Evolutionary conservation across 257 asterid genomes (phyloP).

Genomic region (Jacaranda copaia): DNA sequence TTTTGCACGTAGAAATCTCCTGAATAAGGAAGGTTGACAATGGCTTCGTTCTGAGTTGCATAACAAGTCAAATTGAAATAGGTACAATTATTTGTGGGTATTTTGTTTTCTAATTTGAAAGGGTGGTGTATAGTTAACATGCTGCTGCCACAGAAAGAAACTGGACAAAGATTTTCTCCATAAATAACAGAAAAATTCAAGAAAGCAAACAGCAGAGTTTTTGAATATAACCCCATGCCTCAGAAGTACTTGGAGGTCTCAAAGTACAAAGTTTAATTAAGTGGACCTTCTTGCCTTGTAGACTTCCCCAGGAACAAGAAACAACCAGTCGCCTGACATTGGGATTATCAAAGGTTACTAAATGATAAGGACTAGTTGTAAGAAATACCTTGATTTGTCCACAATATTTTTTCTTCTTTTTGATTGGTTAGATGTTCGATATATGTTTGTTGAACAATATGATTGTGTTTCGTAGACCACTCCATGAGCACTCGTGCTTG

Average conservation of each 20-base stretch:
- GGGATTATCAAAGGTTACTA: not conserved
- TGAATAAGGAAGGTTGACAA: conserved; percentile 17
- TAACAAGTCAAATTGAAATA: conserved; percentile 37
- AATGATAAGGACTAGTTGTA: not conserved
- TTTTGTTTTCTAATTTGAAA: conserved; percentile 28
- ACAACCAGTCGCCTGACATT: not conserved
- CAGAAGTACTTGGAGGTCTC: not conserved
- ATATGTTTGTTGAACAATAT: too few relatives aligned
- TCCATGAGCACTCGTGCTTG: too few relatives aligned
- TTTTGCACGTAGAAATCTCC: conserved; percentile 35
- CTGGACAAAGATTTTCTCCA: conserved; percentile 15
- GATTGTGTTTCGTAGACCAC: too few relatives aligned
- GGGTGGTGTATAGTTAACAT: conserved; percentile 28
- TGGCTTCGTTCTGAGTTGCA: not conserved
- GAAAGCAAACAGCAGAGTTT: conserved; percentile 23
- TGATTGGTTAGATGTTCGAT: not conserved
- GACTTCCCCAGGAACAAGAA: conserved; percentile 26
- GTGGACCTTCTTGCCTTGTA: not conserved
- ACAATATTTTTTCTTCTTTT: not conserved
- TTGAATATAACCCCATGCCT: conserved; percentile 21
- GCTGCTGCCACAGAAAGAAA: conserved; percentile 32
- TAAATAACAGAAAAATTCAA: not conserved
- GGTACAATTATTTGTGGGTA: conserved; percentile 26
- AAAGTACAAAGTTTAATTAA: not conserved
- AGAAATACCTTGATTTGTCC: conserved; percentile 25